Evolutionary conservation across 2,329 filamentous ascomycete genomes (phyloP).

Genomic region (Fusarium ambrosium): DNA sequence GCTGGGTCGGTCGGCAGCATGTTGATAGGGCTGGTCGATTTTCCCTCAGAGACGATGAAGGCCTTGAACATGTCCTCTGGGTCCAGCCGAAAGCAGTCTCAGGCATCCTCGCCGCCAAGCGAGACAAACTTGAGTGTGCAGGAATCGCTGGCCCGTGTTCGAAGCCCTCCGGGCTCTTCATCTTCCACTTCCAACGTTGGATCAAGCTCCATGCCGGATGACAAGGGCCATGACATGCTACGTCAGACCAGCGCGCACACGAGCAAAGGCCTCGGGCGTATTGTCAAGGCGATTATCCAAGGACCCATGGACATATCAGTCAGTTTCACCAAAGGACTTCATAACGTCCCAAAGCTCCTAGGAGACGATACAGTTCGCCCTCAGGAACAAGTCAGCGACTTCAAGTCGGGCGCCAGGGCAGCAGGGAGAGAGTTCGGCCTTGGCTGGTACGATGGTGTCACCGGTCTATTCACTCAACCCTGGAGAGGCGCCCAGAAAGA

Average conservation of each 20-base stretch:
- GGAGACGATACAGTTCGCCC: conserved; percentile 85
- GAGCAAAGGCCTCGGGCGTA: conserved; percentile 76
- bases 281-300: conserved; percentile 80
- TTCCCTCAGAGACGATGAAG: not conserved
- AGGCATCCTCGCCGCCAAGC: too few relatives aligned
- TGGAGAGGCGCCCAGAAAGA: conserved; percentile 68
- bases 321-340: conserved; percentile 86
- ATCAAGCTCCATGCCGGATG: not conserved
- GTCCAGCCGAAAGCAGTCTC: not conserved
- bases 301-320: conserved; percentile 89
- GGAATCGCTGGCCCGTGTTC: not conserved
- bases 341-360: conserved; percentile 88
- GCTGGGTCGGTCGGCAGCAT: not conserved
- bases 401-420: conserved; percentile 81
- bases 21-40: not conserved
- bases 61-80: not conserved
- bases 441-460: conserved; percentile 85
- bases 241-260: conserved; percentile 69
- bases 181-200: not conserved
- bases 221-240: conserved; percentile 58
- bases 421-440: conserved; percentile 84
- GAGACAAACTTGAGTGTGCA: not conserved
- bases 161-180: not conserved
- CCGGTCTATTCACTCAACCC: conserved; percentile 85
- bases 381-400: conserved; percentile 80